phyloP scores from a whole-genome alignment of 805 yeast species.

The Nadsonia fulvescens region DNA sequence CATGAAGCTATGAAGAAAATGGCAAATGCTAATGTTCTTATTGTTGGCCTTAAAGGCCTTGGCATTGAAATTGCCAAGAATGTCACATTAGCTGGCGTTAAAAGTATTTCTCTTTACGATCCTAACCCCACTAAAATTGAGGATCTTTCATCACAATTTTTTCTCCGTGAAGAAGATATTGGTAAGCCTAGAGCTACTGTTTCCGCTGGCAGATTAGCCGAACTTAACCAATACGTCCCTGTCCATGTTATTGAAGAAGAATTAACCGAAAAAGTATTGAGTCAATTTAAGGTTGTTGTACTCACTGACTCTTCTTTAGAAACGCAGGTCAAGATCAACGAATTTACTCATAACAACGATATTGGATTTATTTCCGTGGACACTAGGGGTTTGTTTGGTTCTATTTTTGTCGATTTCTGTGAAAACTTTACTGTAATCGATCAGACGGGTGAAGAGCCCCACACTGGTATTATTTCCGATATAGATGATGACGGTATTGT shows the following conservation, averaged over 20 bases:
- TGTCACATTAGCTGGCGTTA: slow-evolving; percentile 93
- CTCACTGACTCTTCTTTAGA: slow-evolving; percentile 60
- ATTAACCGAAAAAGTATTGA: slow-evolving; percentile 34
- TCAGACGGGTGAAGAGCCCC: slow-evolving; percentile 84
- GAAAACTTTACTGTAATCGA: slow-evolving; percentile 62
- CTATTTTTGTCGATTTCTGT: slow-evolving; percentile 82
- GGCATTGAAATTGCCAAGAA: slow-evolving; percentile 96
- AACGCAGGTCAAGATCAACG: slow-evolving; percentile 58
- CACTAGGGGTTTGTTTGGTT: slow-evolving; percentile 76
- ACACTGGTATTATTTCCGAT: slow-evolving; percentile 72
- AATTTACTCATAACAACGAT: slow-evolving; percentile 50
- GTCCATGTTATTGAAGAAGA: slow-evolving; percentile 41
- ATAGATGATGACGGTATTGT: slow-evolving; percentile 79
- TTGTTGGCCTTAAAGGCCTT: slow-evolving; percentile 79
- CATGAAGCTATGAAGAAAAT: slow-evolving; percentile 95
- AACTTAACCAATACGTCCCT: slow-evolving; percentile 83
- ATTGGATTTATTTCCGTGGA: slow-evolving; percentile 73
- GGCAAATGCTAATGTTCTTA: slow-evolving; percentile 84
- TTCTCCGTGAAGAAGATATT: slow-evolving; percentile 48
- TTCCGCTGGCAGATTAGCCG: slow-evolving; percentile 50
- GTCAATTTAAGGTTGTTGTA: slow-evolving; percentile 60
- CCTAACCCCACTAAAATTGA: slow-evolving; percentile 45
- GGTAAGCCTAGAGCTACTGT: slow-evolving; percentile 66
- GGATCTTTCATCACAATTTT: slow-evolving; percentile 84
- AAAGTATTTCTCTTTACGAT: slow-evolving; percentile 72